Base-by-base conservation (phyloP, 345 rosid species). In the Rubroshorea leprosula region DNA sequence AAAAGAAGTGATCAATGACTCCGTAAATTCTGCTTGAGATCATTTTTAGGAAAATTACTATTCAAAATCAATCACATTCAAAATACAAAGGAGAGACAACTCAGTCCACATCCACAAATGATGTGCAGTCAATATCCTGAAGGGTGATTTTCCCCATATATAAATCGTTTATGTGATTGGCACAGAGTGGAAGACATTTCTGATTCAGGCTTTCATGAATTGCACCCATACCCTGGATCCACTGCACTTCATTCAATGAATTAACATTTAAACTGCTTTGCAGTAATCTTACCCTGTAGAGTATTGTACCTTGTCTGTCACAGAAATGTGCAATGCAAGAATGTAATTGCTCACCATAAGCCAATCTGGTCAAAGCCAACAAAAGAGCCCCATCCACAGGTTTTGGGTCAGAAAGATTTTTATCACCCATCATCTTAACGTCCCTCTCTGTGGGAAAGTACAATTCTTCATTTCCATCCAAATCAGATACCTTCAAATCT, bases 391-490 rank as follows among this genome's bases (percentile, higher is more conserved):
- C 90, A 58, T 92, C 98, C 31, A 84, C 95, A 31, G 96, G 96
- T 68, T 62, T 84, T 6, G 93, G 96, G 58, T 89, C 86, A 6
- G 86, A 71, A 66, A 92, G 90, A 63, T 77, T 81, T 60, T 72
- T 78, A 66, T 86, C 95, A 67, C 98, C 96, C 93, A 89, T 86
- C 95, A 92, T 92, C 83, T 83, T 92, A 29, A 86, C 83, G 66
- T 78, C 87, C 76, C 72, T 89, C 64, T 89, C 98, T 0, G 80
- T 60, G 12, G 98, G 98, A 54, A 89, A 92, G 77, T 84, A 58
- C 19, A 55, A 54, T 57, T 86, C 84, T 62, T 83, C 85, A 48
- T 65, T 68, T 54, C 83, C 89, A 46, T 77, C 70, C 53, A 51
- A 23, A 66, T 76, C 86, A 22, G 31, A 55, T 64, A 81, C 78